These are phyloP conservation scores for Kodamaea neixiangensis DNA, from an alignment of 805 yeast genomes.

Conservation along the genomic window DNA sequence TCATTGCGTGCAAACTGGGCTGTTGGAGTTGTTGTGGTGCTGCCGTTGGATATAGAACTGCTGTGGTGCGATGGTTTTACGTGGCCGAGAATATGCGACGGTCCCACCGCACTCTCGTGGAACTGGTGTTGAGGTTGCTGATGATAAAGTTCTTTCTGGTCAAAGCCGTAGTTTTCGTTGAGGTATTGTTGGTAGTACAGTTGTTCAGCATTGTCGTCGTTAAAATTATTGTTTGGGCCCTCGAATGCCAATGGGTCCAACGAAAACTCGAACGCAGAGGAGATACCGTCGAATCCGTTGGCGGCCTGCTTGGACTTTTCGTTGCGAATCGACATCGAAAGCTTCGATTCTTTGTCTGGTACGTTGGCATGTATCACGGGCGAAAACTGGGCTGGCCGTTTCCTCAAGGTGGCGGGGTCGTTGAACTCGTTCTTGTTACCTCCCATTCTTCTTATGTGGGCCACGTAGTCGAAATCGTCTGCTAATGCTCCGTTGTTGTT, in stretches of 20 bases:
- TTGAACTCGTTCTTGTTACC: slow-evolving; percentile 2
- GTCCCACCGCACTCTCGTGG: slow-evolving; percentile 10
- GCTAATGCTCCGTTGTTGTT: slow-evolving; percentile 41
- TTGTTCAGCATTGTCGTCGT: slow-evolving; percentile 5
- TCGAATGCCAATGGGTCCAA: slow-evolving; percentile 53
- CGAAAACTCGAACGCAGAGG: slow-evolving; percentile 31
- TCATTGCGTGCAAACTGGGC: slow-evolving; percentile 25
- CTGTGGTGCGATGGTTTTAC: not conserved
- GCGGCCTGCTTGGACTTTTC: slow-evolving; percentile 6
- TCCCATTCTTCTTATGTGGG: slow-evolving; percentile 61
- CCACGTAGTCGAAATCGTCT: slow-evolving; percentile 63
- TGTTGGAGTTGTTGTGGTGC: slow-evolving; percentile 21
- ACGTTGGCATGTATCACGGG: slow-evolving; percentile 15
- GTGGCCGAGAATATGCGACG: slow-evolving; percentile 10
- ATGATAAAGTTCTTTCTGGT: not conserved
- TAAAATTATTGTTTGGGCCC: slow-evolving; percentile 33
- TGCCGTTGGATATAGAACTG: slow-evolving; percentile 10
- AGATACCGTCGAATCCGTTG: not conserved
- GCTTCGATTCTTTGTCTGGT: slow-evolving; percentile 13
- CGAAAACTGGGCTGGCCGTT: slow-evolving; percentile 26
- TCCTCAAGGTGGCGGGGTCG: slow-evolving; percentile 9
- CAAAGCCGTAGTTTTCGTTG: slow-evolving; percentile 1
- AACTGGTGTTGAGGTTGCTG: not conserved
- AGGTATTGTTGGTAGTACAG: slow-evolving; percentile 7
- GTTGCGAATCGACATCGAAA: slow-evolving; percentile 20